These are phyloP conservation scores for Marasmius oreades DNA, from an alignment of 1,284 basidiomycete species.

Conservation along the genomic window DNA sequence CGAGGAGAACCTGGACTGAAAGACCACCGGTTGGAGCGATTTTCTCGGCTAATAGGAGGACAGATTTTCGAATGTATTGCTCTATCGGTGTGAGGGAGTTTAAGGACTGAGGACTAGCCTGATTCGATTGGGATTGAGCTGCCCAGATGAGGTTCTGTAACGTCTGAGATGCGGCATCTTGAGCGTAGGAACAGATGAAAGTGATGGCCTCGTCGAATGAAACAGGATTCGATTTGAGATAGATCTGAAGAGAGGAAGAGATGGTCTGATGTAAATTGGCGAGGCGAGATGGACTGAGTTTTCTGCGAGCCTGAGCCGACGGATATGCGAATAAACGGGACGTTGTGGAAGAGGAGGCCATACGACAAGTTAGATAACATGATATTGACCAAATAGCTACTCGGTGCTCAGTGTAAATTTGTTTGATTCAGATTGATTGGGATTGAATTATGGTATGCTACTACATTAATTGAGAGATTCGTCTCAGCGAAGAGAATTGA, in stretches of 20 bases:
- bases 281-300: not conserved
- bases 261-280: conserved; percentile 5
- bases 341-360: not conserved
- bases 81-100: not conserved
- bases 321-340: not conserved
- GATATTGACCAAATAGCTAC: too few relatives aligned
- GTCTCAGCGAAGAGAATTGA: too few relatives aligned
- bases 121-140: not conserved
- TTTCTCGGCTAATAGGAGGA: not conserved
- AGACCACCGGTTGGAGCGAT: not conserved
- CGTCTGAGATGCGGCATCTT: not conserved
- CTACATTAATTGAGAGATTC: too few relatives aligned
- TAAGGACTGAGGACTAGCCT: not conserved
- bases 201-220: not conserved
- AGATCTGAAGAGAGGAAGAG: not conserved
- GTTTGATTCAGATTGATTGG: too few relatives aligned
- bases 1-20: conserved; percentile 44
- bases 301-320: not conserved
- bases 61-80: not conserved
- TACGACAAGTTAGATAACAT: too few relatives aligned
- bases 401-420: too few relatives aligned
- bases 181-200: not conserved
- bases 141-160: not conserved
- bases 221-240: not conserved
- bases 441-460: too few relatives aligned